These are phyloP conservation scores for Penicillium sp. DNA, from an alignment of 2,329 filamentous ascomycete genomes.

Conservation along the genomic window DNA sequence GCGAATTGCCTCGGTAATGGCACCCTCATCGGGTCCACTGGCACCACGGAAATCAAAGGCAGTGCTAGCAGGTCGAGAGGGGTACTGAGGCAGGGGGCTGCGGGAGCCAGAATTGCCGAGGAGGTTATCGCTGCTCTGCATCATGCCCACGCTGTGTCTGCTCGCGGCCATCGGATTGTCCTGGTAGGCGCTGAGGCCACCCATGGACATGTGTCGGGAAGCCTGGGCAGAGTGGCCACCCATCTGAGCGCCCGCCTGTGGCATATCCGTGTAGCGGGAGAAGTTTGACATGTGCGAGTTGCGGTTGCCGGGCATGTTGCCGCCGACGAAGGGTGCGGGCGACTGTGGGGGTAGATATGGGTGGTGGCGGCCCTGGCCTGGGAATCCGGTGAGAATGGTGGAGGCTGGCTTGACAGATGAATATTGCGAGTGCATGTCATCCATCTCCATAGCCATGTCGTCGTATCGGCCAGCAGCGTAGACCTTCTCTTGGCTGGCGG, in stretches of 20 bases:
- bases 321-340: slow-evolving; percentile 66
- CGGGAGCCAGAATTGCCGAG: slow-evolving; percentile 42
- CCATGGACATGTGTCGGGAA: slow-evolving; percentile 61
- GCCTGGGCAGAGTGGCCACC: slow-evolving; percentile 28
- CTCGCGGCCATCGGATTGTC: slow-evolving; percentile 39
- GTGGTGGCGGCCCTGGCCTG: slow-evolving; percentile 56
- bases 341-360: slow-evolving; percentile 82
- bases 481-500: slow-evolving; percentile 62
- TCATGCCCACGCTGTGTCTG: slow-evolving; percentile 44
- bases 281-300: slow-evolving; percentile 71
- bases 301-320: slow-evolving; percentile 51
- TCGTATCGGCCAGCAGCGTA: slow-evolving; percentile 63
- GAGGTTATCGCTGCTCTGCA: slow-evolving; percentile 48
- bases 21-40: slow-evolving; percentile 70
- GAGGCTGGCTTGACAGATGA: slow-evolving; percentile 84
- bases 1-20: slow-evolving; percentile 82
- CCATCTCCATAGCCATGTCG: slow-evolving; percentile 81
- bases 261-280: slow-evolving; percentile 64
- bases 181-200: slow-evolving; percentile 52
- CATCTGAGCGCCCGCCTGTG: slow-evolving; percentile 34
- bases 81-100: slow-evolving; percentile 51
- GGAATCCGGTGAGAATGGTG: slow-evolving; percentile 84
- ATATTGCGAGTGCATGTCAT: slow-evolving; percentile 96
- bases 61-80: slow-evolving; percentile 54
- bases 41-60: slow-evolving; percentile 59